Conservation (phyloP, 2,329 filamentous ascomycete genomes). For the Chalaropsis ovoidea region DNA sequence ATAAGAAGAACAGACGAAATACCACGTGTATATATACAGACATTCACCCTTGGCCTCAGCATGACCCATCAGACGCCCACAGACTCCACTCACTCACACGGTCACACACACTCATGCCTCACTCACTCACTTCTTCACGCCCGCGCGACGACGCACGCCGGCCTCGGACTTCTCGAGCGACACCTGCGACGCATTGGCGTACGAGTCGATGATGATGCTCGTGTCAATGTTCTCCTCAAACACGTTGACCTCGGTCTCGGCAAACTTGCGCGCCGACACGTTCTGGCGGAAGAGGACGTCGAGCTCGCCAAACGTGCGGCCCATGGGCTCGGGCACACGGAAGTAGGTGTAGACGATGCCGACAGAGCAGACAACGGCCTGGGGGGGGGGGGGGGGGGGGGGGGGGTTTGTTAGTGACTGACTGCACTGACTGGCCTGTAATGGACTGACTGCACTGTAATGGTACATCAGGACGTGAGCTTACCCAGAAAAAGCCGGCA, state of each 20-base stretch:
- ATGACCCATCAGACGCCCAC: too few species aligned
- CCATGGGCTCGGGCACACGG: conserved; percentile 46
- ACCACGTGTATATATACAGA: not conserved
- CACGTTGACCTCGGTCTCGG: conserved; percentile 24
- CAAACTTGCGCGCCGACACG: conserved; percentile 36
- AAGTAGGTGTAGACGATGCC: conserved; percentile 43
- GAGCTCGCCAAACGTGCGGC: conserved; percentile 38
- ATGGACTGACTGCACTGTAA: too few species aligned
- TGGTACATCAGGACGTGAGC: too few species aligned
- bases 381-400: conserved; percentile 28
- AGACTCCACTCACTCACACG: not conserved
- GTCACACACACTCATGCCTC: not conserved
- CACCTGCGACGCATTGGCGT: conserved; percentile 23
- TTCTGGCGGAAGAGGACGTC: conserved; percentile 36
- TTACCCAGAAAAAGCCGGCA: conserved; percentile 74
- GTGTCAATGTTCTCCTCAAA: conserved; percentile 25
- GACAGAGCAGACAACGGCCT: conserved; percentile 36
- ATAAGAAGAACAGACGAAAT: not conserved
- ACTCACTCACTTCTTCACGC: conserved; percentile 18
- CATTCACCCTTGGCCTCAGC: not conserved
- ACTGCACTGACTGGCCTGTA: too few species aligned
- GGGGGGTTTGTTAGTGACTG: conserved; percentile 29
- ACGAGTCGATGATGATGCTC: conserved; percentile 23
- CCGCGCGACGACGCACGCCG: conserved; percentile 21
- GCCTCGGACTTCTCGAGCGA: conserved; percentile 21